Conservation (phyloP, 2,329 filamentous ascomycete genomes). For the Penicillium sp. region DNA sequence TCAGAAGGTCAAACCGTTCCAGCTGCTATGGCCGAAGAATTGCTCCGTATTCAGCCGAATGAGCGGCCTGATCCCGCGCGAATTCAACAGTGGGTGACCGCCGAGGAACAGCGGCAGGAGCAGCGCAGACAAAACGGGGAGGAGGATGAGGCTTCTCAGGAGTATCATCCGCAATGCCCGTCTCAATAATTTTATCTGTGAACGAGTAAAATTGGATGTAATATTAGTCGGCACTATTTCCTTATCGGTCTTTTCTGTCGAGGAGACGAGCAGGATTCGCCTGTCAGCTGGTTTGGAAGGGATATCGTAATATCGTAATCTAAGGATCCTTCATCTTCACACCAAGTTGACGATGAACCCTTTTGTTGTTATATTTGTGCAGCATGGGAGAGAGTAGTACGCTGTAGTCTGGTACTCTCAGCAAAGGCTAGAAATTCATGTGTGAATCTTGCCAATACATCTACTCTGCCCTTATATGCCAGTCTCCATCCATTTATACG, state of each 20-base stretch:
- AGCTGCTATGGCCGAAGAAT: background rate
- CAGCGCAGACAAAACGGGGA: constrained; percentile 2
- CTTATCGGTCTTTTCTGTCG: background rate
- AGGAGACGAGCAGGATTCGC: no score
- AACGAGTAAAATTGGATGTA: background rate
- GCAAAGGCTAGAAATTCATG: no score
- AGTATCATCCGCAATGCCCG: background rate
- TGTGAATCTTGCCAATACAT: no score
- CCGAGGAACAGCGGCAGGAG: background rate
- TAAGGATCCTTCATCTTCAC: no score
- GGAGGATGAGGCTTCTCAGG: background rate
- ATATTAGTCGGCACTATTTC: background rate
- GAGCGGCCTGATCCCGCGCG: background rate
- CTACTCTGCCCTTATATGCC: no score
- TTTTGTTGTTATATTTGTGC: no score
- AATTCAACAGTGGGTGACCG: background rate
- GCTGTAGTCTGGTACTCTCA: no score
- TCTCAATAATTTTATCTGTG: background rate
- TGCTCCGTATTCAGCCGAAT: background rate
- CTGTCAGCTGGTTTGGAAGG: no score
- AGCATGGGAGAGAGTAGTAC: no score
- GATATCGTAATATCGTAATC: no score
- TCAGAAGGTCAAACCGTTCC: background rate
- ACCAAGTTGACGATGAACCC: no score
- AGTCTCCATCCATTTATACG: no score